Base-by-base conservation (phyloP, 2,329 filamentous ascomycete genomes). In the Zasmidium angulare region DNA sequence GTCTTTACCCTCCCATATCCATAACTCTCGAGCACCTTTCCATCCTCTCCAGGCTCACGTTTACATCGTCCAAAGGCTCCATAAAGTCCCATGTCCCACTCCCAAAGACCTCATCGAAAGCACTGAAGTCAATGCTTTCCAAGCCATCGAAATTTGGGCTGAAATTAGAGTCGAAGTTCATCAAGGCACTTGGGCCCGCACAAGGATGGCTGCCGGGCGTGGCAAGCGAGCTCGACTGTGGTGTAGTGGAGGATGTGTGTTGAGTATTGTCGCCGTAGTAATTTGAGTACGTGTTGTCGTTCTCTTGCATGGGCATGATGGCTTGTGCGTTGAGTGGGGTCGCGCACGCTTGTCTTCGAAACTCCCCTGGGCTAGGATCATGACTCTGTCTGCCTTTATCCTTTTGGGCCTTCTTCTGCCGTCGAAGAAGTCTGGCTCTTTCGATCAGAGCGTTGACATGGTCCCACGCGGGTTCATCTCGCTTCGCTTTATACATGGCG, bases 381-480 rank as follows among this genome's bases (percentile, higher is more conserved):
- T 60, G 24, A 53, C 50, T 36, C 31, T 50, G 40, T 12, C 55
- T 46, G 1, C 7, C 31, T 19, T 50, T 43, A 11, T 19, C 46
- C 29, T 20, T 26, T 2, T 52, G 50, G 12, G 48, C 19, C 24
- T 50, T 54, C 22, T 53, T 53, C 23, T 63, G 60, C 2, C 46
- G 46, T 0, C 64, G 60, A 46, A 62, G 53, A 17, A 60, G 51
- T 46, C 62, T 61, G 4, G 68, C 68, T n/a, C 65, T 60, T 54
- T 64, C 51, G 21, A 70, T 69, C 46, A 69, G 50, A 11, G 55
- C 48, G 54, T 71, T 66, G n/a, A 71, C 68, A 57, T 71, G 67
- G 9, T 66, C 60, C 68, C 68, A 71, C 1, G 68, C 65, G 14
- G 67, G 59, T 24, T 71, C 68, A 3, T 65, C 63, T 43, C 58